phyloP scores from a whole-genome alignment of 495 filamentous ascomycete species.

The Penicillium malachiteum region DNA sequence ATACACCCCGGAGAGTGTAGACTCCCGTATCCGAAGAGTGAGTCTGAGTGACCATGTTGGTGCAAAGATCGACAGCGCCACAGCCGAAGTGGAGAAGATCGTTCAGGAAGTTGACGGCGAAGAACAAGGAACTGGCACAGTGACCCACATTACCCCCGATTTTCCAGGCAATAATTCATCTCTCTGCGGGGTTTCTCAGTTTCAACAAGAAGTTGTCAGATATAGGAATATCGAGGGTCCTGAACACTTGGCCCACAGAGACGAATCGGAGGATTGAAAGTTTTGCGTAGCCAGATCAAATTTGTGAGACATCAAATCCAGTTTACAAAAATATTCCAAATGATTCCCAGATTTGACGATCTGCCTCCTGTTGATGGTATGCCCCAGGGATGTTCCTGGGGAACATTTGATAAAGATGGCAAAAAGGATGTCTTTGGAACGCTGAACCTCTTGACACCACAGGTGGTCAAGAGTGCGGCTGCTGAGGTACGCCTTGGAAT shows the following conservation, averaged over 20 bases:
- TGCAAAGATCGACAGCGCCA: neutral
- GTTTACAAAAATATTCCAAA: slow-evolving; percentile 4
- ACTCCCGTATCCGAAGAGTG: neutral
- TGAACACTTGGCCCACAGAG: no score
- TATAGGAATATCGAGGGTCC: no score
- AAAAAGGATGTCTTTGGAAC: slow-evolving; percentile 59
- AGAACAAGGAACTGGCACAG: neutral
- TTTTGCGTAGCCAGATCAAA: no score
- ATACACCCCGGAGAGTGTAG: neutral
- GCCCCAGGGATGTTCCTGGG: slow-evolving; percentile 66
- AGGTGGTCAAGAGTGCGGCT: slow-evolving; percentile 50
- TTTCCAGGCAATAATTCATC: no score
- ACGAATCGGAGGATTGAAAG: no score
- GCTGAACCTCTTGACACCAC: slow-evolving; percentile 57
- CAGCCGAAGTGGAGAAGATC: slow-evolving; percentile 2
- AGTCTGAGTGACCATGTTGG: neutral
- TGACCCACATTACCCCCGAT: slow-evolving; percentile 2
- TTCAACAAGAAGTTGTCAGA: no score
- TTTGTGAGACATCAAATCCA: neutral
- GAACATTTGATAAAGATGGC: slow-evolving; percentile 61
- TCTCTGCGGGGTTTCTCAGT: no score
- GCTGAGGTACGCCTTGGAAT: slow-evolving; percentile 54
- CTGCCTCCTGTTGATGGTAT: slow-evolving; percentile 58
- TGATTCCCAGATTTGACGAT: slow-evolving; percentile 52
- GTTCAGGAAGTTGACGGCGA: slow-evolving; percentile 10